Percentiles rank a stretch among this genome's conserved stretches.
Evolutionary conservation across 2,329 filamentous ascomycete genomes (phyloP).

Genomic region (Epichloe hybrida): DNA sequence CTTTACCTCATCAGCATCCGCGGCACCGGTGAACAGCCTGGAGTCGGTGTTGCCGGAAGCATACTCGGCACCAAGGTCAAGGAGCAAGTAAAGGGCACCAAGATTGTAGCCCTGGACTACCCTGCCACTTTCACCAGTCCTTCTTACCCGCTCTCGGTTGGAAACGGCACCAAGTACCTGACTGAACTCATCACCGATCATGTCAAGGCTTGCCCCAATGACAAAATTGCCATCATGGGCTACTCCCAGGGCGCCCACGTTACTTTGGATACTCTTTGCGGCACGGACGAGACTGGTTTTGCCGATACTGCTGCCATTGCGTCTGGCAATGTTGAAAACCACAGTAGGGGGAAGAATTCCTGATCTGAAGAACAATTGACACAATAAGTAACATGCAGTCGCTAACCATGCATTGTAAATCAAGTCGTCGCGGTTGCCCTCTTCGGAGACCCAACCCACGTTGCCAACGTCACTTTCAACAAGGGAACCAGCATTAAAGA

Average conservation of each 20-base stretch:
- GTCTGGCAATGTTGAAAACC: conserved; percentile 16
- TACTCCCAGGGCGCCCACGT: conserved; percentile 32
- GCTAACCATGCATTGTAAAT: neutral
- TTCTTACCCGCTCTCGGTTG: conserved; percentile 22
- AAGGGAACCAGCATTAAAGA: conserved; percentile 22
- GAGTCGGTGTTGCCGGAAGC: conserved; percentile 20
- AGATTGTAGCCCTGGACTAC: conserved; percentile 23
- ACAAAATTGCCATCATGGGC: conserved; percentile 27
- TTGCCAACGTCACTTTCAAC: conserved; percentile 22
- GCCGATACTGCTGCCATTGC: conserved; percentile 14
- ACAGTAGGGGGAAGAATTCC: conserved; percentile 12
- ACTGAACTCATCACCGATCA: conserved; percentile 19
- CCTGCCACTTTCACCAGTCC: conserved; percentile 21
- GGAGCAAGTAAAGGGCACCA: conserved; percentile 19
- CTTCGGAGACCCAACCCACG: conserved; percentile 29
- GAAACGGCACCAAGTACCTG: conserved; percentile 19
- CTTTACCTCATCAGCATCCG: conserved; percentile 28
- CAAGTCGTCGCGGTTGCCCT: conserved; percentile 27
- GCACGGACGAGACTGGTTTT: conserved; percentile 17
- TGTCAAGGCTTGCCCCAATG: conserved; percentile 21
- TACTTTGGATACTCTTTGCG: conserved; percentile 24
- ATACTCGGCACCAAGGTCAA: conserved; percentile 20
- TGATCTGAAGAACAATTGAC: too few species aligned
- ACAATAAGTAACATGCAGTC: too few species aligned
- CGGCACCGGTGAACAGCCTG: conserved; percentile 22